Conservation (phyloP, 2,329 filamentous ascomycete species). For the Aspergillus carbonarius region DNA sequence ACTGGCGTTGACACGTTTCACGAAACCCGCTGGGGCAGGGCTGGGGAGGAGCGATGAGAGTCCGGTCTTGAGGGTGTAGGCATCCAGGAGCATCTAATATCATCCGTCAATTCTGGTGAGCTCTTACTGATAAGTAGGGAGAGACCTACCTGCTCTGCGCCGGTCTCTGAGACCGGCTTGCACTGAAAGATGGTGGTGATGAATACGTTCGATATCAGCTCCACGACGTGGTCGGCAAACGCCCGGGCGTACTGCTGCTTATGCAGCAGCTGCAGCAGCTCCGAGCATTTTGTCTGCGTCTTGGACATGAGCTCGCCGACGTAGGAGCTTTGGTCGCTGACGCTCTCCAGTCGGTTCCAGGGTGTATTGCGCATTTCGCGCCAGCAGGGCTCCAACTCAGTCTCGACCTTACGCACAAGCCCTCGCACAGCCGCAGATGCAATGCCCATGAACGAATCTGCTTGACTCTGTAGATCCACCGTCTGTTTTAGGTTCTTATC, state of each 20-base stretch:
- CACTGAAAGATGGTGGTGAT: slow-evolving; percentile 83
- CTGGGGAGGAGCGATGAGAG: slow-evolving; percentile 53
- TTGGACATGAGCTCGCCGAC: slow-evolving; percentile 76
- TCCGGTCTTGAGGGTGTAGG: slow-evolving; percentile 64
- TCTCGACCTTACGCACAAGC: slow-evolving; percentile 79
- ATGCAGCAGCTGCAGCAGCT: slow-evolving; percentile 73
- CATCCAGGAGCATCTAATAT: slow-evolving; percentile 84
- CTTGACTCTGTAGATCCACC: slow-evolving; percentile 88
- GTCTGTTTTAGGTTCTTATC: slow-evolving; percentile 72
- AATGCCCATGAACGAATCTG: slow-evolving; percentile 92
- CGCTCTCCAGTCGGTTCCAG: slow-evolving; percentile 90
- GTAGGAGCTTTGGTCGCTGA: slow-evolving; percentile 91
- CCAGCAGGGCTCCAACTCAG: slow-evolving; percentile 83
- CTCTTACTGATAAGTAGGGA: not conserved
- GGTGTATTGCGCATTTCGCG: slow-evolving; percentile 95
- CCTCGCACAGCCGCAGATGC: slow-evolving; percentile 82
- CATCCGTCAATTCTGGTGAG: slow-evolving; percentile 6
- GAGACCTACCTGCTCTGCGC: slow-evolving; percentile 74
- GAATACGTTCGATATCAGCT: slow-evolving; percentile 76
- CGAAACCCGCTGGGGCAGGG: slow-evolving; percentile 64
- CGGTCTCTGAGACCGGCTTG: slow-evolving; percentile 86
- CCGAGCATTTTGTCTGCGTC: slow-evolving; percentile 68
- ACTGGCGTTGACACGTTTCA: slow-evolving; percentile 79
- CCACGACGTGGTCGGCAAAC: slow-evolving; percentile 94
- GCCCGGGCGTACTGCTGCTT: slow-evolving; percentile 94